Conservation (phyloP, 805 yeast species). For the Lipomyces mesembrius region DNA sequence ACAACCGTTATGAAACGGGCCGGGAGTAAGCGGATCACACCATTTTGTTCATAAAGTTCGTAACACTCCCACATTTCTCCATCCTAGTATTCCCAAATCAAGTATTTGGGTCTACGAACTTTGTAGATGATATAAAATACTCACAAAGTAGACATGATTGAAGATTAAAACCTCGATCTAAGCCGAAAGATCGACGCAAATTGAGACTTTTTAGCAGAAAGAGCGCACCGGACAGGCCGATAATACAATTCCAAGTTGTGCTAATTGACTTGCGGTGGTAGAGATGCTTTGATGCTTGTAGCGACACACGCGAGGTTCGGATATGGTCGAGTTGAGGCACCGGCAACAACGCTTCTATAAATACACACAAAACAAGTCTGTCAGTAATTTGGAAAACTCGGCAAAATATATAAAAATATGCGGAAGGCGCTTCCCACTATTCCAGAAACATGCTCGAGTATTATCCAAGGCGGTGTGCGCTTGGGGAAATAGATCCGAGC, state of each 20-base stretch:
- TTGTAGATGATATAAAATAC: background rate
- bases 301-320: background rate
- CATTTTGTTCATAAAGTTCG: background rate
- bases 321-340: background rate
- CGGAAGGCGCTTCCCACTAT: background rate
- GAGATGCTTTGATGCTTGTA: background rate
- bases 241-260: background rate
- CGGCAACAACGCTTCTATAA: background rate
- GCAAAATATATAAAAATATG: background rate
- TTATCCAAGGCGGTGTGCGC: background rate
- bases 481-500: background rate
- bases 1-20: background rate
- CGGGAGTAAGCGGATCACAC: background rate
- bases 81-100: background rate
- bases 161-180: background rate
- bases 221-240: background rate
- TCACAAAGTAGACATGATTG: background rate
- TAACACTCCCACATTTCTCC: background rate
- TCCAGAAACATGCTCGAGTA: background rate
- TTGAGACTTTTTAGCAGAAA: background rate
- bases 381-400: background rate
- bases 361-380: background rate
- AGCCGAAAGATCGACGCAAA: slow-evolving; percentile 1
- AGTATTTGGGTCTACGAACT: background rate
- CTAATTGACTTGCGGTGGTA: background rate